Evolutionary conservation across 306 rosid species (phyloP).

Genomic region (Morella rubra): DNA sequence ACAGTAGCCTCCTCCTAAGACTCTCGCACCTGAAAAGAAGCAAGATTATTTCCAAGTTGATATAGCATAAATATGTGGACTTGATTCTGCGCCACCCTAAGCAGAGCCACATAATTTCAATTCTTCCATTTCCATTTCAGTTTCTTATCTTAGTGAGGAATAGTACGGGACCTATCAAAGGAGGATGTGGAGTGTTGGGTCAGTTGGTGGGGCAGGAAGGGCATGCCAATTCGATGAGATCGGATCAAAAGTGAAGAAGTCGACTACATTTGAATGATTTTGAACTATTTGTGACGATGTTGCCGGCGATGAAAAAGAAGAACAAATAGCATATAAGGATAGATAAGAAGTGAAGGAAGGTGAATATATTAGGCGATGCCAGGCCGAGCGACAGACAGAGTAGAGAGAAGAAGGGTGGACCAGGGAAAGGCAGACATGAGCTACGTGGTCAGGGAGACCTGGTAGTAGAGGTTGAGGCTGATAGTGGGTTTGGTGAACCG

Average conservation of each 20-base stretch:
- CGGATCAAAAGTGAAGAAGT: constrained; percentile 58
- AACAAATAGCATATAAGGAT: constrained; percentile 61
- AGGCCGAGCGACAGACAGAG: constrained; percentile 57
- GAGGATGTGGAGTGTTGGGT: constrained; percentile 45
- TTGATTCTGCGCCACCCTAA: too few relatives aligned
- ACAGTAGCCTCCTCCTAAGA: too few relatives aligned
- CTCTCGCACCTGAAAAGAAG: too few relatives aligned
- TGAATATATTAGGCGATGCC: constrained; percentile 70
- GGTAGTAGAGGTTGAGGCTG: constrained; percentile 42
- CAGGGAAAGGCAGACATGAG: constrained; percentile 52
- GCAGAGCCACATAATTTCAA: too few relatives aligned
- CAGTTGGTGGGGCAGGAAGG: constrained; percentile 49
- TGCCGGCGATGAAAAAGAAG: constrained; percentile 21
- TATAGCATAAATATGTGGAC: too few relatives aligned
- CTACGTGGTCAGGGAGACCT: constrained; percentile 74
- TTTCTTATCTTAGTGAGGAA: too few relatives aligned
- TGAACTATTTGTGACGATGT: neutral
- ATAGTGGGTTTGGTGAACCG: too few relatives aligned
- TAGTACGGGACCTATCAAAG: too few relatives aligned
- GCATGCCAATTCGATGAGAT: constrained; percentile 47
- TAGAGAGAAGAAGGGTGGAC: constrained; percentile 49
- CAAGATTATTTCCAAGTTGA: too few relatives aligned
- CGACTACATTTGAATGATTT: constrained; percentile 19
- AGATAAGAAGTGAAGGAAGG: constrained; percentile 69
- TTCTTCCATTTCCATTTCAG: too few relatives aligned